Base-by-base conservation (phyloP, 2,329 filamentous ascomycete genomes). In the Didymellaceae sp. region DNA sequence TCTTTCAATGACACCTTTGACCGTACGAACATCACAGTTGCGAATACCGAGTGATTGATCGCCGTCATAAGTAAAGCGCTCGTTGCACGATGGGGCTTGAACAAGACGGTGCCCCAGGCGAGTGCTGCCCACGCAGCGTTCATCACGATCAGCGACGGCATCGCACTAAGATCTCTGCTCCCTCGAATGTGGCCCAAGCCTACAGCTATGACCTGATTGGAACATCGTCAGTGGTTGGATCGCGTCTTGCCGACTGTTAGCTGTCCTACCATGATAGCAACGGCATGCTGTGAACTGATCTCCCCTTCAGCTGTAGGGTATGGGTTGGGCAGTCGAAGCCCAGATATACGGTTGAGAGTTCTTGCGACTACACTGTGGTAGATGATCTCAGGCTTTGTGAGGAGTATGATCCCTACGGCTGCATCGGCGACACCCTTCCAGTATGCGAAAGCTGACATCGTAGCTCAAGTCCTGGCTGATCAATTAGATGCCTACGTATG, bases 361-460 rank as follows among this genome's bases (percentile, higher is more conserved):
- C 49, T 47, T 4, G 54, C 49, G 10, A 58, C 32, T 7, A 31
- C 28, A 31, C 59, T 59, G 41, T 62, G 57, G 20, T 60, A 62
- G 14, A 59, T 55, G 16, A 58, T 43, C 17, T 57, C 59, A 3
- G 57, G 59, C 17, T 57, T 62, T 1, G 28, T 41, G 20, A 62
- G 52, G 13, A 58, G 47, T 11, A 59, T 46, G 26, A 51, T 39
- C 6, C 55, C 57, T 9, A 46, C 46, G n/a, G 40, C 41, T 17
- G 53, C 52, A 26, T 62, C 59, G 4, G 59, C 55, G 25, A 57
- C 24, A 22, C 57, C 59, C 40, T 58, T 57, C 31, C 49, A 58
- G 26, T 55, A 62, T 9, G 57, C 46, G 33, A 58, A 55, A 6
- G 25, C 40, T 10, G 57, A 52, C 54, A 62, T 60, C 9, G 10